phyloP scores from a whole-genome alignment of 2,329 filamentous ascomycete genomes.

The Claviceps purpurea region DNA sequence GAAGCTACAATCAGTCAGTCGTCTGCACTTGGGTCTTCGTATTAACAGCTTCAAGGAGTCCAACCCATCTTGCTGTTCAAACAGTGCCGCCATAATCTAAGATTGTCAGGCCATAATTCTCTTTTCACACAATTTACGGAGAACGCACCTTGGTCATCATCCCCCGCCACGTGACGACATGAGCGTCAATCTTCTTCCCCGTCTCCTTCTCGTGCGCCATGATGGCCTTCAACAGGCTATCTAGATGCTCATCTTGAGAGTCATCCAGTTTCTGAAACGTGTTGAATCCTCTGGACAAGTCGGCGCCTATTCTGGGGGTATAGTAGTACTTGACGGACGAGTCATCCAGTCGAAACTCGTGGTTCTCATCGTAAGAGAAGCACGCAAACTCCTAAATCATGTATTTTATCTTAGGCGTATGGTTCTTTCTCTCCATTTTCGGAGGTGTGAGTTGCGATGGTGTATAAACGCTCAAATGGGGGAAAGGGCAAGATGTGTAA shows the following conservation, averaged over 20 bases:
- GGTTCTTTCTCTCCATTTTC: neutral
- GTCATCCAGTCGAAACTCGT: slow-evolving; percentile 61
- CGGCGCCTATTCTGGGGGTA: slow-evolving; percentile 53
- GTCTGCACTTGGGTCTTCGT: neutral
- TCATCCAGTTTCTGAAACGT: slow-evolving; percentile 75
- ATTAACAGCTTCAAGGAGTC: neutral
- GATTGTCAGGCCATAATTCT: neutral
- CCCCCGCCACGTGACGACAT: slow-evolving; percentile 85
- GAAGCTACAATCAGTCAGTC: slow-evolving; percentile 31
- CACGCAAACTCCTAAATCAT: slow-evolving; percentile 68
- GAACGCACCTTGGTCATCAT: slow-evolving; percentile 87
- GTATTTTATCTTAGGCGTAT: neutral
- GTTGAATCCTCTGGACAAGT: slow-evolving; percentile 71
- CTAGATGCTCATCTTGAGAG: slow-evolving; percentile 71
- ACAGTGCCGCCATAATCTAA: slow-evolving; percentile 76
- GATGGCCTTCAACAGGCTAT: slow-evolving; percentile 68
- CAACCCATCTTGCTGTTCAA: slow-evolving; percentile 72
- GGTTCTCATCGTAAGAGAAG: slow-evolving; percentile 86
- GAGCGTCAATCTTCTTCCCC: slow-evolving; percentile 54
- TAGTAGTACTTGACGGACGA: slow-evolving; percentile 84
- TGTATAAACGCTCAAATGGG: neutral
- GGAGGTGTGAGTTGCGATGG: neutral
- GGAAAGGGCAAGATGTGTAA: neutral
- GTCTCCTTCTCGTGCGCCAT: slow-evolving; percentile 57
- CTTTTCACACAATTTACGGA: neutral